Evolutionary conservation across 805 yeast genomes (phyloP), one percentile per base, ranked within the genome.

Genomic region (Saccharomycopsis sp.): DNA sequence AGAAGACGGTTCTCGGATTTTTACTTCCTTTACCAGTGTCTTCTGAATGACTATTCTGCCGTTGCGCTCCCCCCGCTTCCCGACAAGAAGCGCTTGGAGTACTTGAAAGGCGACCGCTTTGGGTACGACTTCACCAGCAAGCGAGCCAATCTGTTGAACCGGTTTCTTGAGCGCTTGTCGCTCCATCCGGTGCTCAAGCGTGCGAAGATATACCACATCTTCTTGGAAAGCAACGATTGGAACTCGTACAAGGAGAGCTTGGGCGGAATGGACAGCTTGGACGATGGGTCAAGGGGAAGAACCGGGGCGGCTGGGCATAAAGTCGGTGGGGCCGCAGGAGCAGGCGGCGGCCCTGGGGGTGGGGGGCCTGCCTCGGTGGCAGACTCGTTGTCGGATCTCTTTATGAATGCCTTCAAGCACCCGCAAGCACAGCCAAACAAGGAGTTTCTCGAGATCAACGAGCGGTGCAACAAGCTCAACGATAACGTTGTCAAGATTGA

Each of bases 41-140:
- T 89, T 40, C 58, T 68, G 38, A 79, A 75, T 50, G 96, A 88
- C 55, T 82, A 67, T 56, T 95, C 96, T 0, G 82, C 92, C 3
- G 69, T 84, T 45, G 74, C 92, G 10, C 75, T 89, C 0, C 98
- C 98, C 1, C 96, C 97, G 10, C 67, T 89, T 40, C 98, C 98
- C 0, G 94, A 89, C 48, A 88, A 87, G 59, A 84, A 83, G 63
- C 74, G 94, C 46, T 67, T 89, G 52, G 95, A 89, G 57, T 89
- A 92, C 60, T 69, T 89, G 39, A 87, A 94, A 29, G 97, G 98
- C 8, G 96, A 89, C 53, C 68, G 97, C 29, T 89, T 89, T 57
- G 77, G 89, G 20, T 68, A 74, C 10, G 87, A 83, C 44, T 92
- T 92, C 59, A 89, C 95, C 0, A 66, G 69, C 46, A 83, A 84